A percentile compares a stretch with the other conserved stretches of the same genome.
Conservation (phyloP, 2,329 filamentous ascomycete genomes). For the Monilinia aucupariae region DNA sequence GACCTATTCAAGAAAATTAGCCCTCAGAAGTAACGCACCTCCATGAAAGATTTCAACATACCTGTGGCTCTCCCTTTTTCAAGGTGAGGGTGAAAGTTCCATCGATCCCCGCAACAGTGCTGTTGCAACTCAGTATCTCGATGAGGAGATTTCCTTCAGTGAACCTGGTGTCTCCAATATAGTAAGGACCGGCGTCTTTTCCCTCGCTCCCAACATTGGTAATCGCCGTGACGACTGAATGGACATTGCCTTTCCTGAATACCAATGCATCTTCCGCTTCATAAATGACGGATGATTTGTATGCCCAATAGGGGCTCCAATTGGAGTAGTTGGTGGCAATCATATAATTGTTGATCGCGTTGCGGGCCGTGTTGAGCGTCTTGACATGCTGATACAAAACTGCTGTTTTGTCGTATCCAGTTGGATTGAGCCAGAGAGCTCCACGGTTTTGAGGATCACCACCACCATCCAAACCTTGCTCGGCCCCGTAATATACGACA, state of each 20-base stretch:
- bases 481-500: slow-evolving; percentile 48
- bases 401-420: slow-evolving; percentile 37
- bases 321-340: slow-evolving; percentile 15
- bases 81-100: slow-evolving; percentile 9
- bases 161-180: slow-evolving; percentile 20
- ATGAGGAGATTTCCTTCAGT: slow-evolving; percentile 16
- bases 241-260: slow-evolving; percentile 22
- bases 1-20: slow-evolving; percentile 3
- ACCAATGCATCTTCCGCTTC: slow-evolving; percentile 18
- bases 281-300: slow-evolving; percentile 18
- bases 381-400: slow-evolving; percentile 39
- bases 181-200: slow-evolving; percentile 18
- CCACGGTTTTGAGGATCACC: slow-evolving; percentile 40
- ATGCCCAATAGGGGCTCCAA: slow-evolving; percentile 22
- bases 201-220: slow-evolving; percentile 19
- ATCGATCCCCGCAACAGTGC: not conserved
- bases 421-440: slow-evolving; percentile 39
- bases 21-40: not conserved
- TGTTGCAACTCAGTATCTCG: slow-evolving; percentile 17
- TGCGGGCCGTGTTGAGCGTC: slow-evolving; percentile 42
- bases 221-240: slow-evolving; percentile 15
- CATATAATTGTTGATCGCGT: slow-evolving; percentile 19
- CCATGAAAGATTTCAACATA: not conserved
- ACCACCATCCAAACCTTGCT: slow-evolving; percentile 42
- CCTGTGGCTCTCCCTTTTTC: slow-evolving; percentile 6